Evolutionary conservation across 208 protist species (phyloP).

Genomic region (Acanthamoeba royreba): DNA sequence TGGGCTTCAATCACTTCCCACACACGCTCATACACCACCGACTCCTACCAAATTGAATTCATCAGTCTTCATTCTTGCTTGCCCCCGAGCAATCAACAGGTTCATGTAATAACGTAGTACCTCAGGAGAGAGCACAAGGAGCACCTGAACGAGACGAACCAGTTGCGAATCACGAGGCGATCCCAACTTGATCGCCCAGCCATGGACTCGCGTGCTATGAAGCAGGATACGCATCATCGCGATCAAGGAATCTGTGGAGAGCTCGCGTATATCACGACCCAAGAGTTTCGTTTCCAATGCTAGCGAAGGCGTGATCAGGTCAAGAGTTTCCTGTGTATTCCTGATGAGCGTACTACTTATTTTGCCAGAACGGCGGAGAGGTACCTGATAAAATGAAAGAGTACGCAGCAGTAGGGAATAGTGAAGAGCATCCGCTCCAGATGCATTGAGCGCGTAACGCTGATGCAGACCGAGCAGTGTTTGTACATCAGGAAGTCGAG

Average conservation of each 20-base stretch:
- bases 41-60: not conserved
- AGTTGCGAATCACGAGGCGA: not conserved
- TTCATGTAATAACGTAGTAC: not conserved
- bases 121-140: not conserved
- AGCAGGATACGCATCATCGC: not conserved
- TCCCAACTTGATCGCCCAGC: not conserved
- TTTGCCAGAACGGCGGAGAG: not conserved
- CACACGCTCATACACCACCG: not conserved
- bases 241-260: not conserved
- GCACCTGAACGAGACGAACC: not conserved
- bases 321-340: not conserved
- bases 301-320: not conserved
- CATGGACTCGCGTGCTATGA: not conserved
- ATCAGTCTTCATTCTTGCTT: not conserved
- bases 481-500: not conserved
- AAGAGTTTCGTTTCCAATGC: not conserved
- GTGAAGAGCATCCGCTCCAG: not conserved
- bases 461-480: not conserved
- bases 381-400: not conserved
- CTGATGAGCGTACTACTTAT: not conserved
- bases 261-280: not conserved
- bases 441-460: not conserved
- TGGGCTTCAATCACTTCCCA: not conserved
- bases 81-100: not conserved
- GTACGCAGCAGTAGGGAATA: not conserved